Percentiles rank a stretch among this genome's conserved stretches.
These are phyloP conservation scores for Fusarium sp. DNA, from an alignment of 2,329 filamentous ascomycete species.

Conservation along the genomic window DNA sequence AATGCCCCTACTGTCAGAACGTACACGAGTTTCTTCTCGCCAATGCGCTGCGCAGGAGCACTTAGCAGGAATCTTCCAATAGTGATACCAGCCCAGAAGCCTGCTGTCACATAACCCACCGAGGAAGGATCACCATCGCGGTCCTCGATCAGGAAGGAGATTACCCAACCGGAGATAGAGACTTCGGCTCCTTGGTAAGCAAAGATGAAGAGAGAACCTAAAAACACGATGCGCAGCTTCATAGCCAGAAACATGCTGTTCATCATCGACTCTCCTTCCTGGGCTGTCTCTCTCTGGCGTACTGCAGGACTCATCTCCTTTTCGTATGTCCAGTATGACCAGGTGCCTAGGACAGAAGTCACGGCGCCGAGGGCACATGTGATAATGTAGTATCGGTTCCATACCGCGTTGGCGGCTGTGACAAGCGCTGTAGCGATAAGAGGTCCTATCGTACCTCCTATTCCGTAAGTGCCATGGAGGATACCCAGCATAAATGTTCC, in stretches of 20 bases:
- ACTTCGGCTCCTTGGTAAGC: constrained; percentile 89
- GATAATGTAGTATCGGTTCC: constrained; percentile 81
- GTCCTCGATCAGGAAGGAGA: constrained; percentile 82
- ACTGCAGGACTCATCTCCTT: constrained; percentile 62
- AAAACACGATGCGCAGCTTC: constrained; percentile 70
- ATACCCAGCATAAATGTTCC: constrained; percentile 68
- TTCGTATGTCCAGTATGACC: constrained; percentile 78
- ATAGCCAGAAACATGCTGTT: constrained; percentile 62
- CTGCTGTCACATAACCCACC: constrained; percentile 83
- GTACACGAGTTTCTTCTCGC: constrained; percentile 78
- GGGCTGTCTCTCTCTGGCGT: constrained; percentile 49
- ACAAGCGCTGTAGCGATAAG: constrained; percentile 81
- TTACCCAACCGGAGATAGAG: constrained; percentile 86
- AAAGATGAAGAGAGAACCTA: constrained; percentile 86
- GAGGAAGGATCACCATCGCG: constrained; percentile 75
- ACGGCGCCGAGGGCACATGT: constrained; percentile 68
- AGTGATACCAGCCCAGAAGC: constrained; percentile 80
- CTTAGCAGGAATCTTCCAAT: constrained; percentile 79
- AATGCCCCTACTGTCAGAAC: constrained; percentile 70
- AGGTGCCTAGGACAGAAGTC: constrained; percentile 70
- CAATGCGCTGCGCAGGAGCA: constrained; percentile 73
- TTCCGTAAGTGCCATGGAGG: constrained; percentile 75
- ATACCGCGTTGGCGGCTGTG: constrained; percentile 67
- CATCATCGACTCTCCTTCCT: constrained; percentile 47
- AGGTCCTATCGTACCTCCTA: constrained; percentile 75